phyloP scores from a whole-genome alignment of 768 basidiomycete genomes.

The Podaxis pistillaris region DNA sequence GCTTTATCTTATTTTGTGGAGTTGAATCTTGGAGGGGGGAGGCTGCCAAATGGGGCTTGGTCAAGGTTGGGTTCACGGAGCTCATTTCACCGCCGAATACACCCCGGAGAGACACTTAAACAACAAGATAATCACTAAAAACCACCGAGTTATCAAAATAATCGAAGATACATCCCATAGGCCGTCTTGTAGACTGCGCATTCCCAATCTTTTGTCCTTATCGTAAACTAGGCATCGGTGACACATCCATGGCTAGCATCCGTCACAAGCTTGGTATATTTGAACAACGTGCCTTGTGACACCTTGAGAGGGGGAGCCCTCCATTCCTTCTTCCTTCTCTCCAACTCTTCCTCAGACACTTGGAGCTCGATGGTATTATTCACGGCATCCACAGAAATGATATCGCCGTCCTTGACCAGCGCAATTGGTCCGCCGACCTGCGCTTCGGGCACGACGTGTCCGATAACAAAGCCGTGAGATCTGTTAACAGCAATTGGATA shows the following conservation, averaged over 20 bases:
- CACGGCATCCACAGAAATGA: conserved; percentile 85
- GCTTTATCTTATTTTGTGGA: too few relatives aligned
- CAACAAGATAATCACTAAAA: not conserved
- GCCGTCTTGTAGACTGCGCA: not conserved
- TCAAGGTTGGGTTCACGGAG: not conserved
- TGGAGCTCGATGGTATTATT: conserved; percentile 79
- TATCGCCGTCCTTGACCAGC: conserved; percentile 84
- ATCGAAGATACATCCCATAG: not conserved
- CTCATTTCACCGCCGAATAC: not conserved
- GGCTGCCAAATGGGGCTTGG: not conserved
- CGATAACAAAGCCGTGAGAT: conserved; percentile 95
- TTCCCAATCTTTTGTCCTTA: not conserved
- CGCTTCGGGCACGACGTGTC: conserved; percentile 96
- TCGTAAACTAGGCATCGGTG: conserved; percentile 62
- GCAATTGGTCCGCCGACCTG: conserved; percentile 94
- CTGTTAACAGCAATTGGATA: conserved; percentile 36
- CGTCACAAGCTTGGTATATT: conserved; percentile 83
- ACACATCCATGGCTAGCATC: conserved; percentile 94
- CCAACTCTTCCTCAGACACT: conserved; percentile 79
- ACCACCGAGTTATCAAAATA: not conserved
- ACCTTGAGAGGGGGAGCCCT: conserved; percentile 84
- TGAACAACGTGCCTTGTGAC: conserved; percentile 78
- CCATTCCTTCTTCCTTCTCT: conserved; percentile 70
- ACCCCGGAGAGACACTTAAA: not conserved
- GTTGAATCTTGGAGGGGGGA: not conserved